Evolutionary conservation across 768 basidiomycete species (phyloP).

Genomic region (Agaricus subrufescens): DNA sequence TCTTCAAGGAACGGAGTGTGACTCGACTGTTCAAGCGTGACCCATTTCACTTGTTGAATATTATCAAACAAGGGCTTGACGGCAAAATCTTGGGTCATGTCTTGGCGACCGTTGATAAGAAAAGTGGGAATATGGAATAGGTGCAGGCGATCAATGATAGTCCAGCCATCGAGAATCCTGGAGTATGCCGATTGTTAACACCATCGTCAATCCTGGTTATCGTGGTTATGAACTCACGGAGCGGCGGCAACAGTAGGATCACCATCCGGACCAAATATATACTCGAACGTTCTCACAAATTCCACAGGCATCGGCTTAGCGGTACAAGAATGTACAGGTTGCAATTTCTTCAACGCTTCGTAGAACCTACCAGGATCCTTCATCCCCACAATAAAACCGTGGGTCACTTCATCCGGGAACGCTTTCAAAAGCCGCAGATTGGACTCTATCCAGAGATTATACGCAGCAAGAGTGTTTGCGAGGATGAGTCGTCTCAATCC

Average conservation of each 20-base stretch:
- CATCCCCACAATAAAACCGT: conserved; percentile 16
- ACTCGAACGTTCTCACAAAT: conserved; percentile 15
- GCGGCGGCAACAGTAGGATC: conserved; percentile 23
- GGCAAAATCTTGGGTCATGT: conserved; percentile 35
- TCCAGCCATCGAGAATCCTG: conserved; percentile 34
- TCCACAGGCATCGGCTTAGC: conserved; percentile 20
- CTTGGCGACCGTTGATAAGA: conserved; percentile 36
- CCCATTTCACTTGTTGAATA: conserved; percentile 39
- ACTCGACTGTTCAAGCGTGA: conserved; percentile 37
- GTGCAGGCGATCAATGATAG: conserved; percentile 37
- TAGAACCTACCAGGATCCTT: conserved; percentile 13
- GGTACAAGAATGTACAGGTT: conserved; percentile 19
- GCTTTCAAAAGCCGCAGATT: conserved; percentile 15
- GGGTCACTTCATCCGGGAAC: conserved; percentile 15
- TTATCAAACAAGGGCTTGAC: conserved; percentile 31
- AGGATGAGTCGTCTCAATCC: conserved; percentile 33
- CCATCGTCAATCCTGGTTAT: background rate
- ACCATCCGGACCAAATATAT: conserved; percentile 19
- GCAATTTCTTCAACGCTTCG: conserved; percentile 19
- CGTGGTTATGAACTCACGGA: conserved; percentile 22
- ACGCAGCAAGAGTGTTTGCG: conserved; percentile 24
- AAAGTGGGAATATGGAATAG: conserved; percentile 35
- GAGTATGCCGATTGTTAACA: background rate
- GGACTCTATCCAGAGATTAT: conserved; percentile 21
- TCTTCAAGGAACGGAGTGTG: conserved; percentile 44